phyloP scores from a whole-genome alignment of 129 eudicot genomes.

The Kitagawia praeruptora region DNA sequence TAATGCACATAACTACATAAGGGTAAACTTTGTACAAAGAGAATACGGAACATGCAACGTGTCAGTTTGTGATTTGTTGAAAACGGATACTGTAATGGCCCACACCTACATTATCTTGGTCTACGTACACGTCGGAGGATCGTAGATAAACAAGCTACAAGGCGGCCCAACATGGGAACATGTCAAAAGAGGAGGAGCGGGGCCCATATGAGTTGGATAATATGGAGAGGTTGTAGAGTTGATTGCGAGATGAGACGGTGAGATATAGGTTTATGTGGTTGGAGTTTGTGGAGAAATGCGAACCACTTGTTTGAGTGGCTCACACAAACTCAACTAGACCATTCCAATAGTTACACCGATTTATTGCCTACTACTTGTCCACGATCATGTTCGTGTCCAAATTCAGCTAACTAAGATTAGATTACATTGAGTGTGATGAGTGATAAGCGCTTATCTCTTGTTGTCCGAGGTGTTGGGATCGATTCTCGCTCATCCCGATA shows the following conservation, averaged over 20 bases:
- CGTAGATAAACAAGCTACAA: neutral
- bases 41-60: neutral
- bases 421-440: too few relatives aligned
- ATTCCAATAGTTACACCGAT: neutral
- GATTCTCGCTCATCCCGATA: too few relatives aligned
- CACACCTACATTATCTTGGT: neutral
- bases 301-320: conserved; percentile 3
- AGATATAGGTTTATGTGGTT: neutral
- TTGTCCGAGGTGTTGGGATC: too few relatives aligned
- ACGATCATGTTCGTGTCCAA: neutral
- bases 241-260: neutral
- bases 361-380: neutral
- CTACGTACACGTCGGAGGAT: neutral
- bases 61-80: neutral
- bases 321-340: neutral
- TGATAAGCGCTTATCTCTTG: too few relatives aligned
- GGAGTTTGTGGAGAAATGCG: neutral
- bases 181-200: neutral
- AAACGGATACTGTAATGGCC: neutral
- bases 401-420: neutral
- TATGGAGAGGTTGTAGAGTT: neutral
- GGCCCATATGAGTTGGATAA: neutral
- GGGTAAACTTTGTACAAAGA: neutral
- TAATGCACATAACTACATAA: neutral
- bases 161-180: conserved; percentile 3